Conservation (phyloP, 768 basidiomycete species). For the Mycena alexandri region DNA sequence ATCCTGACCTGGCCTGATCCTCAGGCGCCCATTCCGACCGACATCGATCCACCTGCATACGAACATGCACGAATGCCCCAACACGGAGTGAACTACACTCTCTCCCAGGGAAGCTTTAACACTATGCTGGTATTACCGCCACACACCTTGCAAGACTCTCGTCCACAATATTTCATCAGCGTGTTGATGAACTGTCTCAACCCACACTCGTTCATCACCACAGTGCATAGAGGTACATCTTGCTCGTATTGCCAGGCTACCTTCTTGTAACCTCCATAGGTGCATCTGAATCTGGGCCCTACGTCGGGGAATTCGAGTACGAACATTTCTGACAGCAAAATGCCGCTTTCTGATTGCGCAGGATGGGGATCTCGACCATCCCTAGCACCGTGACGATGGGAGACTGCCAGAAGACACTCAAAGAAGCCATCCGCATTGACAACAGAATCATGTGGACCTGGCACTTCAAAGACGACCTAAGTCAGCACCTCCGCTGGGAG, state of each 20-base stretch:
- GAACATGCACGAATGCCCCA: slow-evolving; percentile 10
- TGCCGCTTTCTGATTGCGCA: not conserved
- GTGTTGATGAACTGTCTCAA: slow-evolving; percentile 52
- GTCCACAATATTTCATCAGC: slow-evolving; percentile 49
- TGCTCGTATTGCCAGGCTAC: too few relatives aligned
- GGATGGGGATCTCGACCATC: slow-evolving; percentile 35
- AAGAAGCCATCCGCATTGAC: not conserved
- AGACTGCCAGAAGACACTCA: slow-evolving; percentile 14
- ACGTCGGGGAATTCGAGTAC: slow-evolving; percentile 53
- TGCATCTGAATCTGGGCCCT: slow-evolving; percentile 43
- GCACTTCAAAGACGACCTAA: slow-evolving; percentile 17
- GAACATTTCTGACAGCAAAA: slow-evolving; percentile 17
- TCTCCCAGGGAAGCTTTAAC: slow-evolving; percentile 21
- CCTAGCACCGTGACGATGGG: slow-evolving; percentile 28
- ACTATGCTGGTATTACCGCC: slow-evolving; percentile 42
- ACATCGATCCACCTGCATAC: not conserved
- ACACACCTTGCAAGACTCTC: slow-evolving; percentile 31
- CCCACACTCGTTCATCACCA: slow-evolving; percentile 52
- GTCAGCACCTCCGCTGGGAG: slow-evolving; percentile 28
- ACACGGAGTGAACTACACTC: slow-evolving; percentile 10
- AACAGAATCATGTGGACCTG: slow-evolving; percentile 9
- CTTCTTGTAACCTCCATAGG: slow-evolving; percentile 1
- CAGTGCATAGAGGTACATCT: slow-evolving; percentile 40
- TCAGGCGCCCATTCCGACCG: not conserved
- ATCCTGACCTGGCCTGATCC: slow-evolving; percentile 19